These are phyloP conservation scores for Cajanus cajan DNA, from an alignment of 306 rosid species.

Conservation along the genomic window DNA sequence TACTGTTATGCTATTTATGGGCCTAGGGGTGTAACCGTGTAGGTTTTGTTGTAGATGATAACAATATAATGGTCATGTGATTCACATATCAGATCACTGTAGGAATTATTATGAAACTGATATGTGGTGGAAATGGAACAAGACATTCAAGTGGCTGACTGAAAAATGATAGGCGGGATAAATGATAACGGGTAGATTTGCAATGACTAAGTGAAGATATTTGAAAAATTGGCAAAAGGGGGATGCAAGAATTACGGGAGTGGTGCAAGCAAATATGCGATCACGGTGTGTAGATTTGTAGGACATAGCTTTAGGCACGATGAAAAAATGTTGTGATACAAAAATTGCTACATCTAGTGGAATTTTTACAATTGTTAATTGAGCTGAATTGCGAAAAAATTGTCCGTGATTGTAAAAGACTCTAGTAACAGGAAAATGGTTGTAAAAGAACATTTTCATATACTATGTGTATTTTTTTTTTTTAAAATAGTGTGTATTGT, in stretches of 20 bases:
- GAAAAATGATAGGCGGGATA: neutral
- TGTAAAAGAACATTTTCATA: neutral
- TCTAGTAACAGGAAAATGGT: no score
- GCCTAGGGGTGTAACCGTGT: neutral
- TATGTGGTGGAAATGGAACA: neutral
- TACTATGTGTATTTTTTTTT: neutral
- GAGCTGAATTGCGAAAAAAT: no score
- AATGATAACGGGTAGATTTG: neutral
- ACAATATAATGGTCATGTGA: neutral
- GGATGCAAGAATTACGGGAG: neutral
- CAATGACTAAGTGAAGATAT: neutral
- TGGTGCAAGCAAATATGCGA: neutral
- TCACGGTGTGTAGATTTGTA: neutral
- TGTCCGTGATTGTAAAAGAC: no score
- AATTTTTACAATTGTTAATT: neutral
- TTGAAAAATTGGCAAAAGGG: neutral
- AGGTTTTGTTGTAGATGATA: neutral
- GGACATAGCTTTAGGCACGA: neutral
- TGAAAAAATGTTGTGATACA: neutral
- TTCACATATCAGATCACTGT: neutral
- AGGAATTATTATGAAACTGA: neutral
- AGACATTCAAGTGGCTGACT: neutral
- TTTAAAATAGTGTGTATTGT: no score
- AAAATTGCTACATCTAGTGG: neutral
- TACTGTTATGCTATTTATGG: neutral